These are phyloP conservation scores for Metarhizium sp. DNA, from an alignment of 2,329 filamentous ascomycete species.

Conservation along the genomic window DNA sequence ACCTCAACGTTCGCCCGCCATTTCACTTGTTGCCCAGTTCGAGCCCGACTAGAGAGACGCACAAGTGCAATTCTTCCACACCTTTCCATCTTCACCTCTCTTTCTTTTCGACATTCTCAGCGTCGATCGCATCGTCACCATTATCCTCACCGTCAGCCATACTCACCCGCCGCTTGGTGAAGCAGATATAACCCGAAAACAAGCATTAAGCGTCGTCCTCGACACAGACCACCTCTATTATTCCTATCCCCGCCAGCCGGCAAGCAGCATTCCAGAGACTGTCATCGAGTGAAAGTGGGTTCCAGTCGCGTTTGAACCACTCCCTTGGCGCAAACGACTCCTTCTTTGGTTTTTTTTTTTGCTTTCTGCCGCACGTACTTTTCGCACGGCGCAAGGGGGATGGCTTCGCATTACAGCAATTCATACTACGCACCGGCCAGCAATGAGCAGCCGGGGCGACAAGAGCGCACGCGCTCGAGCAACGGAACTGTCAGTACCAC, in stretches of 20 bases:
- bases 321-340: not conserved
- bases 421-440: slow-evolving; percentile 37
- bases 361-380: not conserved
- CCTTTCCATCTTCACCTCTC: not conserved
- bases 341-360: not conserved
- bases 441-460: slow-evolving; percentile 30
- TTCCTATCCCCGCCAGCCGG: not conserved
- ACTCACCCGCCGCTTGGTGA: too few relatives aligned
- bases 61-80: not conserved
- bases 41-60: slow-evolving; percentile 1
- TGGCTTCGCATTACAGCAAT: slow-evolving; percentile 47
- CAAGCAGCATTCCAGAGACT: not conserved
- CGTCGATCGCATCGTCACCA: not conserved
- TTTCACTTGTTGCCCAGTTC: slow-evolving; percentile 9
- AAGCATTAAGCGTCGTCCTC: not conserved
- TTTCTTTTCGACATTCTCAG: not conserved
- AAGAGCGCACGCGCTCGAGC: slow-evolving; percentile 59
- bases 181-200: not conserved
- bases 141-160: not conserved
- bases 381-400: slow-evolving; percentile 16
- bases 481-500: slow-evolving; percentile 85
- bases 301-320: not conserved
- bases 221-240: slow-evolving; percentile 2
- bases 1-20: slow-evolving; percentile 6
- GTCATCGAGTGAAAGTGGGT: slow-evolving; percentile 1